phyloP scores from a whole-genome alignment of 1,284 basidiomycete species.

The Phenoliferia sp. region DNA sequence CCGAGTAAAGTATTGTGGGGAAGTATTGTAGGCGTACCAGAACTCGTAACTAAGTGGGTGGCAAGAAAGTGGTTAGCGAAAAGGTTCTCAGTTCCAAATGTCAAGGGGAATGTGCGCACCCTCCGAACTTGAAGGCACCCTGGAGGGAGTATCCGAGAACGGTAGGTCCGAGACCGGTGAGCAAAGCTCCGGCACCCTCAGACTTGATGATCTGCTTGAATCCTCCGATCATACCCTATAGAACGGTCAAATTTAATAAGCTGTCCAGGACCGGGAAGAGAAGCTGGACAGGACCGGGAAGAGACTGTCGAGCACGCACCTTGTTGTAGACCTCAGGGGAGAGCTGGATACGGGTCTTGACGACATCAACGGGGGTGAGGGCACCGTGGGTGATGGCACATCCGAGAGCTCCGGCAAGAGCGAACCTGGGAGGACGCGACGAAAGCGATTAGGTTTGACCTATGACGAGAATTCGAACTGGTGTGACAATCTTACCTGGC shows the following conservation, averaged over 20 bases:
- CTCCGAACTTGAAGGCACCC: conserved; percentile 40
- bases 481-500: background rate
- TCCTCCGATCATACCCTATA: conserved; percentile 39
- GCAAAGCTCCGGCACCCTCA: conserved; percentile 29
- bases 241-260: conserved; percentile 40
- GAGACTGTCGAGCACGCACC: conserved; percentile 9
- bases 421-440: conserved; percentile 20
- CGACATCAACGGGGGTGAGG: conserved; percentile 41
- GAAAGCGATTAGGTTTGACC: background rate
- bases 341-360: conserved; percentile 36
- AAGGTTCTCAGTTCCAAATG: background rate
- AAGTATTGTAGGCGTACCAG: background rate
- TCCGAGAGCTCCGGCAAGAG: conserved; percentile 38
- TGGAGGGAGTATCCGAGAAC: conserved; percentile 41
- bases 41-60: background rate
- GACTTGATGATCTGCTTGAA: conserved; percentile 39
- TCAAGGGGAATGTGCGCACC: background rate
- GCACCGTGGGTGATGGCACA: conserved; percentile 41
- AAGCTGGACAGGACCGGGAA: too few species aligned
- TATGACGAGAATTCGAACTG: background rate
- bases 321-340: conserved; percentile 26
- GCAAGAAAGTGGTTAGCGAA: background rate
- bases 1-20: background rate
- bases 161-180: conserved; percentile 40
- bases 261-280: too few species aligned